Evolutionary conservation across 2,329 filamentous ascomycete species (phyloP), one percentile per base, ranked within the genome.

Genomic region (Macroventuria anomochaeta): DNA sequence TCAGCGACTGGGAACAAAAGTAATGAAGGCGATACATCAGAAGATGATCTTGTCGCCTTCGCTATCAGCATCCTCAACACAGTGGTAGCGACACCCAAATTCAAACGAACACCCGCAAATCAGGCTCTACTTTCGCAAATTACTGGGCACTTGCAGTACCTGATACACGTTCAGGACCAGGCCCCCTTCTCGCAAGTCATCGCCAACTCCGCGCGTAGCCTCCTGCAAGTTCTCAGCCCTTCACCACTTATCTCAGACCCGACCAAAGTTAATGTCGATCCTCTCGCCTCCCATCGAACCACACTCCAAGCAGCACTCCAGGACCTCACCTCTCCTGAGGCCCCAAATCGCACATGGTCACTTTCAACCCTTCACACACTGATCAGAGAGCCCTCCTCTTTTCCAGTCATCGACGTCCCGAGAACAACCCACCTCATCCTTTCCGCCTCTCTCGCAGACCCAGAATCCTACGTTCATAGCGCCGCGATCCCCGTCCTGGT

Each of bases 391-490:
- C 40, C 80, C 0, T 75, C 78, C 32, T 85, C 85, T 34, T 72
- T 71, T 46, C 72, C 85, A 0, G 77, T 87, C 8, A 70, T 91
- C 13, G 88, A 91, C 64, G 81, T 91, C n/a, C 84, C 85, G 0
- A 82, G 85, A 1, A 78, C 85, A 3, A 77, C 88, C 0, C 82
- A 88, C 5, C 78, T 90, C 1, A 77, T 92, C 0, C 77, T 91
- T 46, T 85, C 85, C 1, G 84, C 82, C 8, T 78, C 90, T 0
- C 76, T 91, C 1, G 80, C 82, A 55, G 87, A 89, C 41, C 77
- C 81, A 5, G 89, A 91, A 50, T 87, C 89, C 50, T 92, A 88
- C 66, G 86, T 91, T 55, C 88, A 89, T 63, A 77, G 88, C 2
- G 81, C 85, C n/a, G 83, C 85, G 13, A 84, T 91, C 56, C 85